Evolutionary conservation across 192 early-diverging fungal genomes (phyloP).

Genomic region (Chytriomyces sp.): DNA sequence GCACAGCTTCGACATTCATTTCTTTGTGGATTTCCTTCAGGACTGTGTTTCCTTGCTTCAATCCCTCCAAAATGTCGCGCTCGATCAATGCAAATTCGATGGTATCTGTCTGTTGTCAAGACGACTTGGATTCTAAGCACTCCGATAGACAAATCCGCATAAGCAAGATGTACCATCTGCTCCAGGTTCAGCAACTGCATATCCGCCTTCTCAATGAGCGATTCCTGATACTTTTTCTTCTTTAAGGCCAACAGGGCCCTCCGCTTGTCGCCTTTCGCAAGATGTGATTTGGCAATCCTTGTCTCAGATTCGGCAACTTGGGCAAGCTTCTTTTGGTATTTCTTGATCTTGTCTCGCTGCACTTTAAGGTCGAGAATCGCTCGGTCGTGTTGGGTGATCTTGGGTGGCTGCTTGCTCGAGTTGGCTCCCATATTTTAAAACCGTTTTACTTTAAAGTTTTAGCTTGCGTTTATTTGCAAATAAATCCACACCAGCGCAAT

Average conservation of each 20-base stretch:
- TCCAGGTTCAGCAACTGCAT: constrained; percentile 89
- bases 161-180: constrained; percentile 70
- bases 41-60: constrained; percentile 85
- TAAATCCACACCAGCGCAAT: too few relatives aligned
- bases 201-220: constrained; percentile 81
- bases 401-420: constrained; percentile 29
- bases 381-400: constrained; percentile 86
- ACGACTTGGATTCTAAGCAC: too few relatives aligned
- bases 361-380: constrained; percentile 95
- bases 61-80: constrained; percentile 82
- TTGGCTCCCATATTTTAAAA: background rate
- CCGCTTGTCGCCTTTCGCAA: constrained; percentile 75
- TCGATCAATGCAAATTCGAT: constrained; percentile 95
- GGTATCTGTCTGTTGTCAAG: constrained; percentile 56
- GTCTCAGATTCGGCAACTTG: constrained; percentile 81
- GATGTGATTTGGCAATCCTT: constrained; percentile 75
- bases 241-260: constrained; percentile 87
- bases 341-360: constrained; percentile 91
- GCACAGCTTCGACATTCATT: constrained; percentile 88
- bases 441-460: background rate
- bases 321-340: constrained; percentile 90
- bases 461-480: too few relatives aligned
- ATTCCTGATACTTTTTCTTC: constrained; percentile 96
- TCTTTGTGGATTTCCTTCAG: constrained; percentile 84
- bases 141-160: background rate